Conservation (phyloP, 805 yeast genomes). For the Ogataea pignaliae region DNA sequence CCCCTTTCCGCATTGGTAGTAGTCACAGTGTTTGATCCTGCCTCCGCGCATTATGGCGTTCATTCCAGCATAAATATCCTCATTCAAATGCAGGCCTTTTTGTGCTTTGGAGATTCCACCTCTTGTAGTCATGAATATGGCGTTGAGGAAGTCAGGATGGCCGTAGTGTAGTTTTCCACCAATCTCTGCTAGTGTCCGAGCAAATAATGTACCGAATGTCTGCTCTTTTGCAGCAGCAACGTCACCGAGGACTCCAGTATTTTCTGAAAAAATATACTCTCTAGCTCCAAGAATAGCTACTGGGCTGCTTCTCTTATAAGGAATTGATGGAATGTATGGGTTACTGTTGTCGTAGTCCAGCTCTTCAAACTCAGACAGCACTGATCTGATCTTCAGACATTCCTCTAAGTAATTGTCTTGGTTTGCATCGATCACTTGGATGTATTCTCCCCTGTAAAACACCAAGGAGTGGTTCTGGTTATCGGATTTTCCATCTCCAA, state of each 20-base stretch:
- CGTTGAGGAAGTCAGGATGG: conserved; percentile 93
- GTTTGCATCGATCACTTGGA: conserved; percentile 93
- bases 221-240: conserved; percentile 98
- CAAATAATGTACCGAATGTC: conserved; percentile 93
- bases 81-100: conserved; percentile 87
- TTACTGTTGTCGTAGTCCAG: conserved; percentile 43
- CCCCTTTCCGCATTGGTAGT: conserved; percentile 95
- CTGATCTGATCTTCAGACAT: conserved; percentile 83
- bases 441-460: conserved; percentile 89
- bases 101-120: conserved; percentile 97
- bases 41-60: conserved; percentile 87
- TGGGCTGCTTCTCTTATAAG: conserved; percentile 40
- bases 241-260: conserved; percentile 88
- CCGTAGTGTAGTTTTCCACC: conserved; percentile 96
- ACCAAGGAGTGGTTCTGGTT: conserved; percentile 87
- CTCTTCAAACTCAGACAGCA: conserved; percentile 89
- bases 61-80: conserved; percentile 96
- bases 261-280: conserved; percentile 91
- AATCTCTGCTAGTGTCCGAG: conserved; percentile 86
- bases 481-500: conserved; percentile 96
- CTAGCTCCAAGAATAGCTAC: conserved; percentile 95
- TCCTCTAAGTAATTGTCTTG: conserved; percentile 95
- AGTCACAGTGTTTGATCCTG: conserved; percentile 90
- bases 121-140: conserved; percentile 86
- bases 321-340: conserved; percentile 53